Conservation (phyloP, 139 green algal species). For the Nannochloris sp. region DNA sequence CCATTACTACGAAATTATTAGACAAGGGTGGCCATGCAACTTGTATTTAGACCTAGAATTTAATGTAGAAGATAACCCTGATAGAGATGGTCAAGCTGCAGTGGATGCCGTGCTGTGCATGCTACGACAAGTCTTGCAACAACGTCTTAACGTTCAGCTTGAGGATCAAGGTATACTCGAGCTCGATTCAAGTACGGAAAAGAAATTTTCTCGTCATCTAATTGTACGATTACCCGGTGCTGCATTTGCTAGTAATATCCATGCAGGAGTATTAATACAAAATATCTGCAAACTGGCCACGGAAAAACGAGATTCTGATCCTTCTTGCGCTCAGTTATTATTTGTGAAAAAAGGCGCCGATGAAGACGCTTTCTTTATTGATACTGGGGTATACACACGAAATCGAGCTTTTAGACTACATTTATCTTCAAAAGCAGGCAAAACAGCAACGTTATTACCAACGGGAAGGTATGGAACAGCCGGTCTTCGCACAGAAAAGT, state of each 20-base stretch:
- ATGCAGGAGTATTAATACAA: conserved; percentile 37
- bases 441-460: conserved; percentile 29
- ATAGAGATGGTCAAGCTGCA: conserved; percentile 41
- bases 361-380: conserved; percentile 20
- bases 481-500: neutral
- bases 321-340: neutral
- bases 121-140: conserved; percentile 1
- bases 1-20: conserved; percentile 56
- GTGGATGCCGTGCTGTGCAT: conserved; percentile 46
- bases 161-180: conserved; percentile 44
- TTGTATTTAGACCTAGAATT: conserved; percentile 89
- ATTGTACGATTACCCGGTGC: conserved; percentile 47
- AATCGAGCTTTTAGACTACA: conserved; percentile 68
- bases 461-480: conserved; percentile 29
- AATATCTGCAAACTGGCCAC: conserved; percentile 9
- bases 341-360: conserved; percentile 11
- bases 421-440: conserved; percentile 56
- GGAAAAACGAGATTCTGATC: conserved; percentile 3
- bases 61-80: conserved; percentile 43
- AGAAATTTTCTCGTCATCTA: conserved; percentile 78
- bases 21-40: conserved; percentile 61
- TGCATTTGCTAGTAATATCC: conserved; percentile 51
- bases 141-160: conserved; percentile 5
- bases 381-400: conserved; percentile 65
- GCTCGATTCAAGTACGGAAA: conserved; percentile 51